These are phyloP conservation scores for Globisporangium okanoganense DNA, from an alignment of 352 stramenopile genomes.

Conservation along the genomic window DNA sequence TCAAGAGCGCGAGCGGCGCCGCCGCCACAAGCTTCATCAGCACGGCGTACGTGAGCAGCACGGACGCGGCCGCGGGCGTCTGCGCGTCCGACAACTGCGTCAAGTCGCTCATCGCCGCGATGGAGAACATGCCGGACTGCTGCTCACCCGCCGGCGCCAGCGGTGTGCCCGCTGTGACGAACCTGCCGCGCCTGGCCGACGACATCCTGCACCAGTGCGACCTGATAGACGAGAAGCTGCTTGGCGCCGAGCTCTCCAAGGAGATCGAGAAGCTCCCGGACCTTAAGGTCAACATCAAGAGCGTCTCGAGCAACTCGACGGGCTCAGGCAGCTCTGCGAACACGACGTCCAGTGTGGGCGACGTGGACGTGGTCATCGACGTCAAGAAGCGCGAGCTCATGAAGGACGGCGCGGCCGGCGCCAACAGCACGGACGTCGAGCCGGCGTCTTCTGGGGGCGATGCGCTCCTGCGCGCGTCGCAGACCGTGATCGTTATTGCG, in stretches of 20 bases:
- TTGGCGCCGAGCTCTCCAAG: slow-evolving; percentile 12
- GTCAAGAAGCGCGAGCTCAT: slow-evolving; percentile 45
- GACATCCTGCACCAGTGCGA: slow-evolving; percentile 26
- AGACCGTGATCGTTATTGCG: slow-evolving; percentile 2
- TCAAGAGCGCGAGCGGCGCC: slow-evolving; percentile 7
- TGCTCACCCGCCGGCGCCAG: slow-evolving; percentile 12
- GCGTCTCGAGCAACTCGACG: slow-evolving; percentile 3
- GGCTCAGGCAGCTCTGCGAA: background rate
- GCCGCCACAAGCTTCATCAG: slow-evolving; percentile 17
- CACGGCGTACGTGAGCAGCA: slow-evolving; percentile 8
- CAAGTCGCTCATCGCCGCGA: slow-evolving; percentile 20
- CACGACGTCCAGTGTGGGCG: background rate
- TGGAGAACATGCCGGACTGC: slow-evolving; percentile 27
- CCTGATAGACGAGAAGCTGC: slow-evolving; percentile 16
- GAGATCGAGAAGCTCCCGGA: slow-evolving; percentile 22
- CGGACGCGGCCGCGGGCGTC: slow-evolving; percentile 7
- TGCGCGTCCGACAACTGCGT: slow-evolving; percentile 19
- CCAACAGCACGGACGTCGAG: slow-evolving; percentile 7
- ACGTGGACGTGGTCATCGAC: slow-evolving; percentile 36
- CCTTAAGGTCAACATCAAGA: slow-evolving; percentile 26
- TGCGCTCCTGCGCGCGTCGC: slow-evolving; percentile 1
- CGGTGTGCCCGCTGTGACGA: slow-evolving; percentile 9
- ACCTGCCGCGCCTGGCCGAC: slow-evolving; percentile 20
- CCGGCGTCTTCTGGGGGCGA: background rate
- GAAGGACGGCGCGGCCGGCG: slow-evolving; percentile 15